A percentile compares a stretch with the other conserved stretches of the same genome.
Evolutionary conservation across 371 early-diverging fungal genomes (phyloP).

Genomic region (Rhizopus arrhizus): DNA sequence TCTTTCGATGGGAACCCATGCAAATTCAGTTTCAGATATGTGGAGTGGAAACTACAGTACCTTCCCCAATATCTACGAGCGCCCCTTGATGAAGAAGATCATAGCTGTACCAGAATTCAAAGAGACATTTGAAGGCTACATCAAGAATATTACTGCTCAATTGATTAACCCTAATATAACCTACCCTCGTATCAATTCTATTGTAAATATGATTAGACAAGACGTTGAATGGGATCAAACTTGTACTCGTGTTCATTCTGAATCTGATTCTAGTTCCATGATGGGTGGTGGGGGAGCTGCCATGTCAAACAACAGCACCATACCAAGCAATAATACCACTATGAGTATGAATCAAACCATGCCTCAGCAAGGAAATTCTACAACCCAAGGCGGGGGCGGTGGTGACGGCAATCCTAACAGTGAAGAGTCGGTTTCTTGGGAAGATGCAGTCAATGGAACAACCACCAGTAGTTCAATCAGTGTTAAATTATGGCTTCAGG

Average conservation of each 20-base stretch:
- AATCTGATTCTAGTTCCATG: too few relatives aligned
- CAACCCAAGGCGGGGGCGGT: too few relatives aligned
- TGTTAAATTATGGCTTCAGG: conserved; percentile 21
- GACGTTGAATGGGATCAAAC: conserved; percentile 44
- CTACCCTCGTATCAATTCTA: conserved; percentile 28
- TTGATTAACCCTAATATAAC: conserved; percentile 28
- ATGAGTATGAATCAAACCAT: too few relatives aligned
- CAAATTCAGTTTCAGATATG: conserved; percentile 9
- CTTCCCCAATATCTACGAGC: conserved; percentile 9
- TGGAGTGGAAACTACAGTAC: conserved; percentile 23
- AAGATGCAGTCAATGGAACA: conserved; percentile 1
- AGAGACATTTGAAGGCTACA: conserved; percentile 17
- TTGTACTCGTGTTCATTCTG: too few relatives aligned
- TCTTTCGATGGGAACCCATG: conserved; percentile 9
- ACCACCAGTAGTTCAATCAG: not conserved
- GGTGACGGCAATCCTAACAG: too few relatives aligned
- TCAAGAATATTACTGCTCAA: conserved; percentile 17
- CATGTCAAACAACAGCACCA: conserved; percentile 3
- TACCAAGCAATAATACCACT: too few relatives aligned
- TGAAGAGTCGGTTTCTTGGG: not conserved
- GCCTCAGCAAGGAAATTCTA: too few relatives aligned
- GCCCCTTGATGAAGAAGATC: conserved; percentile 17
- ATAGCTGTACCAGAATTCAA: conserved; percentile 24
- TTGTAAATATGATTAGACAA: conserved; percentile 32
- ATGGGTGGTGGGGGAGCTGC: too few relatives aligned